Percentiles rank a stretch among this genome's conserved stretches.
phyloP scores from a whole-genome alignment of 345 rosid species.

The Rhizophora apiculata region DNA sequence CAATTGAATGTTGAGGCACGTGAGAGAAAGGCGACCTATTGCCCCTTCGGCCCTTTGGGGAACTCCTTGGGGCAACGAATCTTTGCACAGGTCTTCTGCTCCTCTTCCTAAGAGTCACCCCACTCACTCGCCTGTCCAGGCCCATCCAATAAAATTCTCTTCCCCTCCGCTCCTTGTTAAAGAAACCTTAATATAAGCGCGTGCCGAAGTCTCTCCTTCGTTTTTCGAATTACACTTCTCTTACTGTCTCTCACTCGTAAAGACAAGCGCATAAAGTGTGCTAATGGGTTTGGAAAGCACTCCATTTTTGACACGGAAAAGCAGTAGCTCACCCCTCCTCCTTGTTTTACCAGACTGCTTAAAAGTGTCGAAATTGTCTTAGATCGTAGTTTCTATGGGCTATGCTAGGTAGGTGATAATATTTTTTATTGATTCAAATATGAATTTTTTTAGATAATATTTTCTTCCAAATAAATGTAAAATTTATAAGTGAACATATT shows the following conservation, averaged over 20 bases:
- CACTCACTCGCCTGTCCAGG: not conserved
- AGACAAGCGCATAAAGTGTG: no score
- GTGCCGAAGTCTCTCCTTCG: not conserved
- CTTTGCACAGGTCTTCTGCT: conserved; percentile 2
- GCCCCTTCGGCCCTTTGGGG: conserved; percentile 9
- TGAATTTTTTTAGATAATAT: no score
- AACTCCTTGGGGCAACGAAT: conserved; percentile 23
- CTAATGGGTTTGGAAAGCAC: conserved; percentile 14
- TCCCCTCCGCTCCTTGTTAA: not conserved
- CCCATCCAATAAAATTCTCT: not conserved
- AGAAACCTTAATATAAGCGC: not conserved
- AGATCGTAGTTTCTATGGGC: no score
- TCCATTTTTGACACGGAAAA: not conserved
- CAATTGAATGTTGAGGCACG: conserved; percentile 24
- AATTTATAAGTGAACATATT: no score
- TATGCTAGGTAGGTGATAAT: no score
- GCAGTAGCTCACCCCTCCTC: no score
- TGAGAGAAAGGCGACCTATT: conserved; percentile 13
- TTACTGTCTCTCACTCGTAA: not conserved
- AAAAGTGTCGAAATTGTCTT: no score
- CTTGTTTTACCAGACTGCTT: no score
- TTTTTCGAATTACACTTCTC: conserved; percentile 14
- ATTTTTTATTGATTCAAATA: no score
- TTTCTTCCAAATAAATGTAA: no score
- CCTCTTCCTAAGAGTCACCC: conserved; percentile 6